Percentiles rank a stretch among this genome's conserved stretches.
phyloP scores from a whole-genome alignment of 768 basidiomycete genomes.

The Steccherinum ochraceum region DNA sequence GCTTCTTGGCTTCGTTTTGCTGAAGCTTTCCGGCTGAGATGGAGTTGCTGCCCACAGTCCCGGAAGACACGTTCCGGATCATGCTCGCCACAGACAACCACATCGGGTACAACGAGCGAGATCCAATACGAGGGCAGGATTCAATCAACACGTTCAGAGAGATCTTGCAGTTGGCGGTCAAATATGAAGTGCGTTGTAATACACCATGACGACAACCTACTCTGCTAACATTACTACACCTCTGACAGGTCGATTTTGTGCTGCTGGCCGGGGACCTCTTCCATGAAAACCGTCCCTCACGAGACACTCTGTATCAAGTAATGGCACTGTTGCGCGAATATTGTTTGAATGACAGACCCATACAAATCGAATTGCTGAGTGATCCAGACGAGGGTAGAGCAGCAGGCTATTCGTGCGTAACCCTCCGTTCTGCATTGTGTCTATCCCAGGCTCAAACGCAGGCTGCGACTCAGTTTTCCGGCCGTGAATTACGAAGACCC shows the following conservation, averaged over 20 bases:
- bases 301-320: conserved; percentile 84
- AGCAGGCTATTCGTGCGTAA: conserved; percentile 73
- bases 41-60: too few species aligned
- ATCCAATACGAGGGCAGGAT: conserved; percentile 91
- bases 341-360: conserved; percentile 80
- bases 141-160: conserved; percentile 94
- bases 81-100: conserved; percentile 95
- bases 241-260: conserved; percentile 93
- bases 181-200: conserved; percentile 67
- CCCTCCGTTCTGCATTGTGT: background rate
- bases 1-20: conserved; percentile 10
- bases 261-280: conserved; percentile 95
- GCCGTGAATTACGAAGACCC: conserved; percentile 96
- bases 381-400: conserved; percentile 90
- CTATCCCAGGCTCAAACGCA: background rate
- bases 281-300: conserved; percentile 93
- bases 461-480: conserved; percentile 66
- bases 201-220: conserved; percentile 2
- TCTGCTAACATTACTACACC: conserved; percentile 3
- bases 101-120: conserved; percentile 90
- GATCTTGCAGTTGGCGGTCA: conserved; percentile 85
- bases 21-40: background rate
- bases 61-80: conserved; percentile 70
- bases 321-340: conserved; percentile 88
- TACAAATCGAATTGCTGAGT: conserved; percentile 88